phyloP scores from a whole-genome alignment of 208 protist genomes.

The Naegleria lovaniensis region DNA sequence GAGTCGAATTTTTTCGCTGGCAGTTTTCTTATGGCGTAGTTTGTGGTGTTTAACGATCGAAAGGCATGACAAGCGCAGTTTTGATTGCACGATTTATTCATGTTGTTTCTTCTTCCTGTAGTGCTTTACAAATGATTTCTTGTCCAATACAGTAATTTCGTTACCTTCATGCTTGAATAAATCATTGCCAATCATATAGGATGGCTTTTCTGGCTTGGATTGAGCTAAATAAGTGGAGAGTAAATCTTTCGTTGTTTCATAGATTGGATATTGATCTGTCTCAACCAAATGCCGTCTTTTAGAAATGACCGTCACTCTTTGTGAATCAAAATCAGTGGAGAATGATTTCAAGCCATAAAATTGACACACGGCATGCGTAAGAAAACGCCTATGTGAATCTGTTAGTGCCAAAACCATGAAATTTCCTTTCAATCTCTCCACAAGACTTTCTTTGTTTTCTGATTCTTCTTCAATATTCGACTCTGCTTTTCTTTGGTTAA shows the following conservation, averaged over 20 bases:
- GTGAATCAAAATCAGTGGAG: neutral
- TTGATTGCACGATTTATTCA: neutral
- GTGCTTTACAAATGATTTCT: constrained; percentile 15
- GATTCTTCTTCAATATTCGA: neutral
- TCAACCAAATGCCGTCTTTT: neutral
- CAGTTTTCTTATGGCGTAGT: no score
- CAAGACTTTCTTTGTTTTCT: neutral
- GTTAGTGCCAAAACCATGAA: neutral
- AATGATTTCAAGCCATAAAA: neutral
- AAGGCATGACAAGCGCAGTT: no score
- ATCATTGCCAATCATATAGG: neutral
- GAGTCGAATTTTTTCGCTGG: no score
- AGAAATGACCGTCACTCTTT: neutral
- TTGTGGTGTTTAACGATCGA: no score
- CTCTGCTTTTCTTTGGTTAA: neutral
- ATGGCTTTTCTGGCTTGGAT: neutral
- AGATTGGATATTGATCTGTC: neutral
- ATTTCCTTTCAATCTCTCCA: neutral
- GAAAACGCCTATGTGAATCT: neutral
- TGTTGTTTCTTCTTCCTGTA: neutral
- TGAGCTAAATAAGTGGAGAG: neutral
- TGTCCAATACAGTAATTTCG: neutral
- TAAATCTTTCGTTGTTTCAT: neutral
- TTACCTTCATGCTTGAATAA: neutral
- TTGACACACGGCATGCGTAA: neutral